These are phyloP conservation scores for Microcera coccophila DNA, from an alignment of 2,329 filamentous ascomycete genomes.

Conservation along the genomic window DNA sequence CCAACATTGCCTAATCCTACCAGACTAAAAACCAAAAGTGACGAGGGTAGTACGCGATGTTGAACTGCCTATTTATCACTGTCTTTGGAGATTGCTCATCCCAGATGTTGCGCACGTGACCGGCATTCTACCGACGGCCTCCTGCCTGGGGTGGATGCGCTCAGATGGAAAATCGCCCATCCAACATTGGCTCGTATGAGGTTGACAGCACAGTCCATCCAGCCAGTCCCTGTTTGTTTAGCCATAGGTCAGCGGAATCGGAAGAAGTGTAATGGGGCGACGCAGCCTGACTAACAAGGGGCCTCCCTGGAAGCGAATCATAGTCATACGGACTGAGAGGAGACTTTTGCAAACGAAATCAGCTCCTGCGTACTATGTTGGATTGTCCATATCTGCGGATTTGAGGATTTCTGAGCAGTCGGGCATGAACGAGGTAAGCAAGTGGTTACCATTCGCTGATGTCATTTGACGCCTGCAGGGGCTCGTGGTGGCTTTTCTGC, in stretches of 20 bases:
- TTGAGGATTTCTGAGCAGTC: conserved; percentile 5
- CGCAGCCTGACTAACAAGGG: conserved; percentile 8
- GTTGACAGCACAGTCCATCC: conserved; percentile 12
- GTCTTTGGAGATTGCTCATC: not conserved
- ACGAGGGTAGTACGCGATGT: no score
- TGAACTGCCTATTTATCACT: no score
- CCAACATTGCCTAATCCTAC: no score
- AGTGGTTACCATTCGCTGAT: conserved; percentile 12
- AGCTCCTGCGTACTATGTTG: not conserved
- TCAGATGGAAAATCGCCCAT: conserved; percentile 12
- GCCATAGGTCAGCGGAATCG: conserved; percentile 25
- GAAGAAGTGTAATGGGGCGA: conserved; percentile 16
- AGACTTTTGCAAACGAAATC: conserved; percentile 14
- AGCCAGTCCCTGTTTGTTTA: conserved; percentile 13
- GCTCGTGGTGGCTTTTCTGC: conserved; percentile 20
- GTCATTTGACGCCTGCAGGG: conserved; percentile 11
- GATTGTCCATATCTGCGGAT: not conserved
- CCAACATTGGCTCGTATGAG: conserved; percentile 29
- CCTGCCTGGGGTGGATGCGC: not conserved
- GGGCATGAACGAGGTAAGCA: conserved; percentile 8
- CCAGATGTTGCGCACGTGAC: not conserved
- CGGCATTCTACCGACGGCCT: no score
- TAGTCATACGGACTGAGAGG: conserved; percentile 23
- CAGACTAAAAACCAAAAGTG: no score
- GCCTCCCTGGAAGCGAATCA: no score